Percentiles rank a stretch among this genome's conserved stretches.
Conservation (phyloP, 371 early-diverging fungal species). For the Mycotypha africana region DNA sequence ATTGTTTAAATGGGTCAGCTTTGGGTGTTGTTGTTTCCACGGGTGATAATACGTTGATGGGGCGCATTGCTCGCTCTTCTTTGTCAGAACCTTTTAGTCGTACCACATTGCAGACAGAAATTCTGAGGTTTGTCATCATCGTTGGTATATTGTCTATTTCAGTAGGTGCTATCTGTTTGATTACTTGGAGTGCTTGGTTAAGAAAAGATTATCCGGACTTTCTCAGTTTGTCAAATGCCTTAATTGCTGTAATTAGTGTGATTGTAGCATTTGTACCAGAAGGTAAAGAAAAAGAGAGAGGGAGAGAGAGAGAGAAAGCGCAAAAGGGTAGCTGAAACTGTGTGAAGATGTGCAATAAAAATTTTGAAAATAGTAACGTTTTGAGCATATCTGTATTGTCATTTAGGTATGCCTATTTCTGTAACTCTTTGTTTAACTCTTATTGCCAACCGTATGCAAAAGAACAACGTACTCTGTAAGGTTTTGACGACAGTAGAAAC, state of each 20-base stretch:
- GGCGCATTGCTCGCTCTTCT: constrained; percentile 61
- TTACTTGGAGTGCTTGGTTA: constrained; percentile 35
- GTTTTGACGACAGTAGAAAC: constrained; percentile 64
- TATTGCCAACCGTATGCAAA: constrained; percentile 55
- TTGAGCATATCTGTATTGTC: no score
- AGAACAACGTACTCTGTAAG: constrained; percentile 53
- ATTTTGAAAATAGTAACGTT: no score
- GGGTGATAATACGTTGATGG: constrained; percentile 64
- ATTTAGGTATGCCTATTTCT: constrained; percentile 43
- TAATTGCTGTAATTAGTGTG: constrained; percentile 70
- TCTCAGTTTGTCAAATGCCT: constrained; percentile 47
- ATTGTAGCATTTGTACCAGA: constrained; percentile 66
- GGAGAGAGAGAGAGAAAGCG: no score
- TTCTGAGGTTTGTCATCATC: constrained; percentile 61
- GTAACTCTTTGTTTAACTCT: constrained; percentile 49
- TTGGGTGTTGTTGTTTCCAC: constrained; percentile 58
- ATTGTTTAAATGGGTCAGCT: constrained; percentile 57
- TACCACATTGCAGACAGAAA: constrained; percentile 65
- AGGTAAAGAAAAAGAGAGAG: no score
- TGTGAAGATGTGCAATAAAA: no score
- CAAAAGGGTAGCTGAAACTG: no score
- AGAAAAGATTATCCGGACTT: constrained; percentile 43
- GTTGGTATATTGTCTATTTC: constrained; percentile 56
- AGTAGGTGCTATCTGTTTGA: constrained; percentile 32
- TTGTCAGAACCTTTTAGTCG: constrained; percentile 28